Percentiles rank a stretch among this genome's conserved stretches.
phyloP scores from a whole-genome alignment of 306 rosid species.

The Casuarina cunninghamiana region DNA sequence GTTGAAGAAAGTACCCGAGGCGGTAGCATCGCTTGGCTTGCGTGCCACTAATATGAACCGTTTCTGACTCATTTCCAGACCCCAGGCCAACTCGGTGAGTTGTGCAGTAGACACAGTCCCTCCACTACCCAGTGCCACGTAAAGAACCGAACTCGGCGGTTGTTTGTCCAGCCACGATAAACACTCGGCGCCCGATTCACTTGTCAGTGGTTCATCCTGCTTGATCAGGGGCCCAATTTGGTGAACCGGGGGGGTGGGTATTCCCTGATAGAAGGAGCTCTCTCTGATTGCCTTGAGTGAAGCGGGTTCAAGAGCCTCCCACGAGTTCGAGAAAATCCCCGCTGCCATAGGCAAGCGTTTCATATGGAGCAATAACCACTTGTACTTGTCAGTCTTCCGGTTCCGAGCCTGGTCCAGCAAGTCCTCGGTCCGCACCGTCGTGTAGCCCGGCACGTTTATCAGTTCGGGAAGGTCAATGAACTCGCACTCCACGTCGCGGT shows the following conservation, averaged over 20 bases:
- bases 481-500: constrained; percentile 43
- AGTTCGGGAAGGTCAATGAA: constrained; percentile 50
- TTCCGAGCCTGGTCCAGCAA: constrained; percentile 37
- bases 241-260: constrained; percentile 32
- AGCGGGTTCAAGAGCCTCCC: constrained; percentile 43
- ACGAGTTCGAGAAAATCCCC: constrained; percentile 40
- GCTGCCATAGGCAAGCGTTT: constrained; percentile 33
- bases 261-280: constrained; percentile 29
- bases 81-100: constrained; percentile 43
- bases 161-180: constrained; percentile 48
- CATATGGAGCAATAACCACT: constrained; percentile 31
- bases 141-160: constrained; percentile 36
- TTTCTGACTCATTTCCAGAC: constrained; percentile 38
- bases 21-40: not conserved
- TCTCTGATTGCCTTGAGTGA: constrained; percentile 34
- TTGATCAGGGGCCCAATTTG: constrained; percentile 40
- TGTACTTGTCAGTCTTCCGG: constrained; percentile 42
- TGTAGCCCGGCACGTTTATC: constrained; percentile 39
- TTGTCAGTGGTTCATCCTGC: constrained; percentile 11
- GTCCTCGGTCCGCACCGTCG: constrained; percentile 35
- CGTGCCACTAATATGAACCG: constrained; percentile 47
- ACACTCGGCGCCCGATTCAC: constrained; percentile 1
- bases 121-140: constrained; percentile 42
- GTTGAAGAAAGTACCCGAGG: constrained; percentile 23
- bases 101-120: constrained; percentile 34